Percentiles rank a stretch among this genome's conserved stretches.
Evolutionary conservation across 176 grass and related monocot genomes (phyloP).

Genomic region (Rhynchospora breviuscula): DNA sequence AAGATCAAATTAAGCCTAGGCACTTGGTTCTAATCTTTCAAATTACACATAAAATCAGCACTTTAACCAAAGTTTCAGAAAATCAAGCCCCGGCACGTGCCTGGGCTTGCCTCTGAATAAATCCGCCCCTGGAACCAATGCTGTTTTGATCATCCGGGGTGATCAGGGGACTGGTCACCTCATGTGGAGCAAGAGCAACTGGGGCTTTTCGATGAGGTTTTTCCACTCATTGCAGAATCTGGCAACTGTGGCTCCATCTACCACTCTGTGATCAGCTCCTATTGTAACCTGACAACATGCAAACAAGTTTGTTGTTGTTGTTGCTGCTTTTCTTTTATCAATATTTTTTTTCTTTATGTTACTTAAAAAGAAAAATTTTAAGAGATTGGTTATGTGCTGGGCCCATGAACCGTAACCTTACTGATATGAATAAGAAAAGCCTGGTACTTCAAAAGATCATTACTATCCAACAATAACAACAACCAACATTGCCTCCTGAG

Average conservation of each 20-base stretch:
- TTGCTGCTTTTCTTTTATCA: background rate
- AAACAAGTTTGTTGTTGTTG: background rate
- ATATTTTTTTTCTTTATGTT: background rate
- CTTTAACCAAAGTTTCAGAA: no score
- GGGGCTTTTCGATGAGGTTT: conserved; percentile 69
- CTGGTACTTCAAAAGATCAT: background rate
- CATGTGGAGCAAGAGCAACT: conserved; percentile 76
- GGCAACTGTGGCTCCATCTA: conserved; percentile 82
- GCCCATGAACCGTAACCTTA: background rate
- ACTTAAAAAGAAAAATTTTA: background rate
- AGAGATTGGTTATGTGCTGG: background rate
- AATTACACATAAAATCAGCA: no score
- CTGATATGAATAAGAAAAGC: background rate
- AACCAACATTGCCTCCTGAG: background rate
- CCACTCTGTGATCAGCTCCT: conserved; percentile 87
- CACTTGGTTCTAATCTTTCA: no score
- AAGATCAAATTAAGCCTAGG: no score
- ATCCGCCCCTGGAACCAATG: no score
- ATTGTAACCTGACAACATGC: conserved; percentile 49
- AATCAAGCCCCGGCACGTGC: no score
- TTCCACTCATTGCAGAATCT: conserved; percentile 98
- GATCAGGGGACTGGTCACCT: background rate
- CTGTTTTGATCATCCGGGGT: background rate
- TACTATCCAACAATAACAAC: background rate
- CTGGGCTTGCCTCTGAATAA: no score